Percentiles rank a stretch among this genome's conserved stretches.
Evolutionary conservation across 257 asterid species (phyloP).

Genomic region (Vinca minor): DNA sequence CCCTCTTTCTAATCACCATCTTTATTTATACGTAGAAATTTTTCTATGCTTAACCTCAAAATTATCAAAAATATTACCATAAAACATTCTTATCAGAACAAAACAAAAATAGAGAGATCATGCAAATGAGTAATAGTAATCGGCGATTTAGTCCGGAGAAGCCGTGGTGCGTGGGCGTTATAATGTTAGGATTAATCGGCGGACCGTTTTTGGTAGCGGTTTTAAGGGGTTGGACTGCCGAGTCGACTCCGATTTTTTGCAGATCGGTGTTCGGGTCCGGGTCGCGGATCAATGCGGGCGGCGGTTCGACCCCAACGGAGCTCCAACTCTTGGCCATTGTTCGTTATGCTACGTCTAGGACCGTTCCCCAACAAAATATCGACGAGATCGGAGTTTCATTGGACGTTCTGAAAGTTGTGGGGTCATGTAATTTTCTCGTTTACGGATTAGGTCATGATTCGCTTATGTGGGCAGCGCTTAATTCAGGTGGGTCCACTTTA

Average conservation of each 20-base stretch:
- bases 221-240: conserved; percentile 2
- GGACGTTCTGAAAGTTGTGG: conserved; percentile 29
- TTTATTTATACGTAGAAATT: no score
- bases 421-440: conserved; percentile 60
- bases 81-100: no score
- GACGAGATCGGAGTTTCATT: conserved; percentile 21
- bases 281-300: background rate
- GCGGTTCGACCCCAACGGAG: background rate
- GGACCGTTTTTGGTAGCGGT: conserved; percentile 28
- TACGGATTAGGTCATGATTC: conserved; percentile 83
- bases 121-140: conserved; percentile 23
- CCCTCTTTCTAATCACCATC: no score
- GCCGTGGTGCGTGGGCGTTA: conserved; percentile 26
- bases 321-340: conserved; percentile 23
- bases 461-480: conserved; percentile 72
- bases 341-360: conserved; percentile 28
- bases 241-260: conserved; percentile 20
- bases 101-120: conserved; percentile 5
- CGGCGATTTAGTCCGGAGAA: conserved; percentile 24
- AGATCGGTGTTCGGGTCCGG: background rate
- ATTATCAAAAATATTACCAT: no score
- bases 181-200: conserved; percentile 35
- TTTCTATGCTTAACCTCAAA: no score
- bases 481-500: conserved; percentile 59
- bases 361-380: conserved; percentile 26